Evolutionary conservation across 306 rosid species (phyloP).

Genomic region (Acacia acuminata): DNA sequence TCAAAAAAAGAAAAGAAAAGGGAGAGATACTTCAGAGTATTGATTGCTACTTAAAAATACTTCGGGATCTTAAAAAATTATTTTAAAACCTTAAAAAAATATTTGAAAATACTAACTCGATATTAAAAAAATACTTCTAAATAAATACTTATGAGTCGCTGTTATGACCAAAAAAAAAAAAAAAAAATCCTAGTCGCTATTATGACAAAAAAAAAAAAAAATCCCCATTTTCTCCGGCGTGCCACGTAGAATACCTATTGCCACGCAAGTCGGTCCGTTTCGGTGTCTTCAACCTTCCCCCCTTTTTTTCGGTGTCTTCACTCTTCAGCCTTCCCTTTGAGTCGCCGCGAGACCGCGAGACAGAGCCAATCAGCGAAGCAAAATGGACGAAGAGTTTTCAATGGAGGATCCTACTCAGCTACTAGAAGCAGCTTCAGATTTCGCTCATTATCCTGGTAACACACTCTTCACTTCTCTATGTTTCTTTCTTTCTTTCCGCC

Average conservation of each 20-base stretch:
- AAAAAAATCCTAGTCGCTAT: no score
- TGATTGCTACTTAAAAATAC: no score
- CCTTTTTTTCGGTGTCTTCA: no score
- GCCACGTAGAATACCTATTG: conserved; percentile 39
- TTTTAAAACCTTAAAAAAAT: no score
- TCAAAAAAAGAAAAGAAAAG: no score
- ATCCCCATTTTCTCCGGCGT: background rate
- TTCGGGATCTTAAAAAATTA: no score
- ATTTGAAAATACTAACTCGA: no score
- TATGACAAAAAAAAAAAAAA: no score
- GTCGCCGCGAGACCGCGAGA: background rate
- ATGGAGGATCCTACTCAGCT: conserved; percentile 65
- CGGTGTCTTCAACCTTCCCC: background rate
- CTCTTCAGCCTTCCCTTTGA: background rate
- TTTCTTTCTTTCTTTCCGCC: background rate
- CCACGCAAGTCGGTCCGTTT: conserved; percentile 25
- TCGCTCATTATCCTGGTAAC: conserved; percentile 65
- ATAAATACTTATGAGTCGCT: no score
- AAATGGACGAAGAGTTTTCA: conserved; percentile 48
- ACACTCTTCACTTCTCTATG: background rate
- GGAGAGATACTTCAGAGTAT: no score
- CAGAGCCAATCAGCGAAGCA: background rate
- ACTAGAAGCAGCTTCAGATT: conserved; percentile 72
- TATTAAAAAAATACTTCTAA: no score
- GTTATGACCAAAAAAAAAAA: no score